Percentiles rank a stretch among this genome's conserved stretches.
These are phyloP conservation scores for Astraeus odoratus DNA, from an alignment of 768 basidiomycete genomes.

Conservation along the genomic window DNA sequence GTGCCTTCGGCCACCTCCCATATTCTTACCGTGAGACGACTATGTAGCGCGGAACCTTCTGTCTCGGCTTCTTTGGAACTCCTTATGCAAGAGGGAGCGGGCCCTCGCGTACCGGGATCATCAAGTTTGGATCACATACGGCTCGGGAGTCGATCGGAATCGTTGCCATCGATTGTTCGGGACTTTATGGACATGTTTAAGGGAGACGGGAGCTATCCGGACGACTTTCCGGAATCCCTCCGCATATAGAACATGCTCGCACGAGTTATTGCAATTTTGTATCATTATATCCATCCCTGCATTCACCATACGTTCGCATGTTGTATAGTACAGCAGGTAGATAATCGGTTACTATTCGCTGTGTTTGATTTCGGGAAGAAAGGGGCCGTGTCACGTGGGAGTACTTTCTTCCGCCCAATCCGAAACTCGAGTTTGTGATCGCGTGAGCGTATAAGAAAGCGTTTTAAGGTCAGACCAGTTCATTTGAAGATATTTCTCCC, in stretches of 20 bases:
- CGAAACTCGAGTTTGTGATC: too few species aligned
- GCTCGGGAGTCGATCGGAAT: constrained; percentile 4
- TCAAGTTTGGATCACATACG: not conserved
- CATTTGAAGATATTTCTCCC: too few species aligned
- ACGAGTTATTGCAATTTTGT: not conserved
- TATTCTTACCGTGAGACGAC: too few species aligned
- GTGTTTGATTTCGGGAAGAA: too few species aligned
- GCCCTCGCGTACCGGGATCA: not conserved
- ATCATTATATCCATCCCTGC: not conserved
- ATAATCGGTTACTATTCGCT: too few species aligned
- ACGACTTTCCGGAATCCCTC: constrained; percentile 28
- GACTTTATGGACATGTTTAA: constrained; percentile 28
- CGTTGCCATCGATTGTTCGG: constrained; percentile 23
- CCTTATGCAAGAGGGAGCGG: constrained; percentile 7
- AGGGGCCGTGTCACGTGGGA: too few species aligned
- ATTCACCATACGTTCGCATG: too few species aligned
- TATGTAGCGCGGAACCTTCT: constrained; percentile 2
- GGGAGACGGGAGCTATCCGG: constrained; percentile 28
- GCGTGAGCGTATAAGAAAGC: too few species aligned
- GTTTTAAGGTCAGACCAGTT: too few species aligned
- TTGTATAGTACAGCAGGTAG: too few species aligned
- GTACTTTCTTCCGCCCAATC: too few species aligned
- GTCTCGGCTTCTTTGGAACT: constrained; percentile 1
- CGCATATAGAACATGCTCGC: constrained; percentile 6
- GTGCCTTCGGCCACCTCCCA: too few species aligned